Percentiles rank a stretch among this genome's conserved stretches.
Conservation (phyloP, 306 rosid genomes). For the Datisca glomerata region DNA sequence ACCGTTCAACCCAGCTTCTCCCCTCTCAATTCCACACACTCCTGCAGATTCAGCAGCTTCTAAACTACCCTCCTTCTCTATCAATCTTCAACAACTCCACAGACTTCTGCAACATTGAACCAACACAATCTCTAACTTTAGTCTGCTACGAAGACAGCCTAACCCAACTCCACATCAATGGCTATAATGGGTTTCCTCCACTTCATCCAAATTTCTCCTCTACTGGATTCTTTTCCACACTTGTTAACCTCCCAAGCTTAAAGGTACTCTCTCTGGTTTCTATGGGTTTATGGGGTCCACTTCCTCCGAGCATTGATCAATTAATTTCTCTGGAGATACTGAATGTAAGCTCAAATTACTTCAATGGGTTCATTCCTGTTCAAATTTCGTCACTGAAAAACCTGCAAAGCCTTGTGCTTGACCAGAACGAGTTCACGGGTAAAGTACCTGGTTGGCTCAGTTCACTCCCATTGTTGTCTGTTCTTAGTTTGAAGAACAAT, state of each 20-base stretch:
- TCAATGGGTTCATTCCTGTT: conserved; percentile 46
- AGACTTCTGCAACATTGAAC: conserved; percentile 60
- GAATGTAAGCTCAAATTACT: conserved; percentile 55
- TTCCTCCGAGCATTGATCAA: conserved; percentile 36
- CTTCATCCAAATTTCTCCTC: conserved; percentile 35
- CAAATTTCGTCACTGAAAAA: conserved; percentile 39
- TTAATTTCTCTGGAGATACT: conserved; percentile 68
- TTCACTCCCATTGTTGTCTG: conserved; percentile 54
- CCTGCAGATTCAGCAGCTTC: conserved; percentile 41
- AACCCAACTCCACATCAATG: conserved; percentile 75
- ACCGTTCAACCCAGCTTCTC: conserved; percentile 34
- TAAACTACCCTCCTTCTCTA: conserved; percentile 49
- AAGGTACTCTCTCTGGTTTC: conserved; percentile 75
- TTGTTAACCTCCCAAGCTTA: conserved; percentile 33
- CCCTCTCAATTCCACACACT: conserved; percentile 44
- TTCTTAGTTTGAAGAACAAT: conserved; percentile 57
- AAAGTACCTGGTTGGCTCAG: conserved; percentile 41
- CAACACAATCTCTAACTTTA: conserved; percentile 46
- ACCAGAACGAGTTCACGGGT: conserved; percentile 52
- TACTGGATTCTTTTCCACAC: conserved; percentile 38
- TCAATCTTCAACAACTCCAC: conserved; percentile 17
- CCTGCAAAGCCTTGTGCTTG: conserved; percentile 69
- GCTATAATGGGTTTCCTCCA: conserved; percentile 22
- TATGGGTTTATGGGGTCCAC: conserved; percentile 58
- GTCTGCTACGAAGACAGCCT: conserved; percentile 56